These are phyloP conservation scores for Bidens hawaiensis DNA, from an alignment of 140 eudicot species.

Conservation along the genomic window DNA sequence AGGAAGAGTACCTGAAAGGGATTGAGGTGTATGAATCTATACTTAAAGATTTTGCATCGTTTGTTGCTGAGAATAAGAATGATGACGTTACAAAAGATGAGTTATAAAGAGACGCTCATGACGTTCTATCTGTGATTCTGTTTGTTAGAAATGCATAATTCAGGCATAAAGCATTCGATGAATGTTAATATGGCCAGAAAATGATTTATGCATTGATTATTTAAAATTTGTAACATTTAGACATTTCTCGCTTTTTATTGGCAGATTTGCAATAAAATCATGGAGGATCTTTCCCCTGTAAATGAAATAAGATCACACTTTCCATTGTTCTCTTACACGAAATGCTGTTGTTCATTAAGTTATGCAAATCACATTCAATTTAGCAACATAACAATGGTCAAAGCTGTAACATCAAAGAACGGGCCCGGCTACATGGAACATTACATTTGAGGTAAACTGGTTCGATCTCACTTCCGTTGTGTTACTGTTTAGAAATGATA, in stretches of 20 bases:
- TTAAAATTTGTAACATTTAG: constrained; percentile 1
- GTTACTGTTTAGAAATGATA: too few relatives aligned
- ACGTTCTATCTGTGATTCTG: not conserved
- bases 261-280: constrained; percentile 19
- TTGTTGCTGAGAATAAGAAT: constrained; percentile 29
- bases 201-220: constrained; percentile 9
- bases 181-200: constrained; percentile 7
- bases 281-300: not conserved
- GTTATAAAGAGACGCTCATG: constrained; percentile 39
- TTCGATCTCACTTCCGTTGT: too few relatives aligned
- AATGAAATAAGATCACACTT: not conserved
- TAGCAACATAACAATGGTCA: too few relatives aligned
- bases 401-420: too few relatives aligned
- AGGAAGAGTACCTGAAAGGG: constrained; percentile 85
- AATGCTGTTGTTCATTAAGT: too few relatives aligned
- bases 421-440: too few relatives aligned
- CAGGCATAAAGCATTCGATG: constrained; percentile 11
- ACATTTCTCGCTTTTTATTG: constrained; percentile 1
- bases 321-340: too few relatives aligned
- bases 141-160: not conserved
- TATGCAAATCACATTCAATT: too few relatives aligned
- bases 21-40: constrained; percentile 72
- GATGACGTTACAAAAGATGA: constrained; percentile 49
- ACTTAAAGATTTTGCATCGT: constrained; percentile 71
- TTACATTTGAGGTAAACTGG: too few relatives aligned